Evolutionary conservation across 2,329 filamentous ascomycete genomes (phyloP).

Genomic region (Pseudogymnoascus pannorum): DNA sequence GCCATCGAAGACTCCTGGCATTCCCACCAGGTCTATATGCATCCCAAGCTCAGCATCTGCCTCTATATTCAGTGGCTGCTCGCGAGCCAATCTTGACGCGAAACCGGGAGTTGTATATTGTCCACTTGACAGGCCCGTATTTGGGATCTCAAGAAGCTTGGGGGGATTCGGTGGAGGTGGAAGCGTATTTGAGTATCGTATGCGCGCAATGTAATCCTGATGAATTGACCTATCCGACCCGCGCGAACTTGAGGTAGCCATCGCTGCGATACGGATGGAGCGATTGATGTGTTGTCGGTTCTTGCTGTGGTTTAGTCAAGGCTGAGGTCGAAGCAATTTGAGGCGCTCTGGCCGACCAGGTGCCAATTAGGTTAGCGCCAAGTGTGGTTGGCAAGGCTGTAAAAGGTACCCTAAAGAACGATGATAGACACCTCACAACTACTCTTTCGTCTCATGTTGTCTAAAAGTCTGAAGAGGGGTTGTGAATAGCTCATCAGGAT

Average conservation of each 20-base stretch:
- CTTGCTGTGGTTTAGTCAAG: background rate
- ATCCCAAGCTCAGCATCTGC: constrained; percentile 96
- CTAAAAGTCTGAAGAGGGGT: too few species aligned
- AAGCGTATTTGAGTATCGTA: constrained; percentile 91
- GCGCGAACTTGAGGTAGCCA: constrained; percentile 38
- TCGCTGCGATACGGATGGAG: constrained; percentile 16
- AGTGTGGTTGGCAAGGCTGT: constrained; percentile 1
- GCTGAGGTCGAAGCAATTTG: constrained; percentile 9
- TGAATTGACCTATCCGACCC: constrained; percentile 53
- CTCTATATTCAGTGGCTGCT: constrained; percentile 93
- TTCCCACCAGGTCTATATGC: constrained; percentile 90
- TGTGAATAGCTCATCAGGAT: too few species aligned
- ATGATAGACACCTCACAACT: background rate
- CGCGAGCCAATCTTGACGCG: constrained; percentile 78
- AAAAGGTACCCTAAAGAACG: background rate
- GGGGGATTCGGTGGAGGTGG: constrained; percentile 90
- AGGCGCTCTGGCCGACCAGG: background rate
- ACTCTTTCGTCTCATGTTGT: too few species aligned
- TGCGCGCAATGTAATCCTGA: constrained; percentile 95
- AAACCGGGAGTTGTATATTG: constrained; percentile 89
- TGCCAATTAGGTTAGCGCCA: background rate
- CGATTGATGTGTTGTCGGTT: background rate
- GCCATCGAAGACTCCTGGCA: constrained; percentile 90
- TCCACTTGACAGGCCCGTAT: constrained; percentile 76
- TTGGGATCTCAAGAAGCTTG: constrained; percentile 94